Percentiles rank a stretch among this genome's conserved stretches.
phyloP scores from a whole-genome alignment of 768 basidiomycete species.

The Mycena venus region DNA sequence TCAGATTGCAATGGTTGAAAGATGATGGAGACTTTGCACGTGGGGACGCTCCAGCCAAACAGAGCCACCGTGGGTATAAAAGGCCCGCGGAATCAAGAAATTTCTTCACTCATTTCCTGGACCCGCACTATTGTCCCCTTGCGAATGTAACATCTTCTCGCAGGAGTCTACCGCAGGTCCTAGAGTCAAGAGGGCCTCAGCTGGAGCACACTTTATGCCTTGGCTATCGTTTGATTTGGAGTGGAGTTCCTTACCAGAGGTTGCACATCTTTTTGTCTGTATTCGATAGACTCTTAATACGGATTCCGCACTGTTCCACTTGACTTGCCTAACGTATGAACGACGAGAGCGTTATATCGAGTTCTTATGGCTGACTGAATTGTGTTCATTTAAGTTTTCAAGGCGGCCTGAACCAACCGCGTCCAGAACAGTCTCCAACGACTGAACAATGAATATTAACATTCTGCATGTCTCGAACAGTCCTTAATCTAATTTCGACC shows the following conservation, averaged over 20 bases:
- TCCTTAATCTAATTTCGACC: no score
- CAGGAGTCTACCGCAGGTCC: slow-evolving; percentile 51
- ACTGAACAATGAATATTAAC: no score
- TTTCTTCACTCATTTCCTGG: slow-evolving; percentile 48
- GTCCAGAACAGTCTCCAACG: no score
- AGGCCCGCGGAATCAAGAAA: neutral
- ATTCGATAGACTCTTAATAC: no score
- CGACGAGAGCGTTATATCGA: no score
- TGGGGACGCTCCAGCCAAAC: neutral
- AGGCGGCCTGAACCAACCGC: no score
- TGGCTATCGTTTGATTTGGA: slow-evolving; percentile 39
- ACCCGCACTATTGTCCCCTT: slow-evolving; percentile 53
- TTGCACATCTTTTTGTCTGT: slow-evolving; percentile 37
- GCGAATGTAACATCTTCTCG: slow-evolving; percentile 46
- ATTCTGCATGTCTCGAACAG: no score
- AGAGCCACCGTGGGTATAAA: neutral
- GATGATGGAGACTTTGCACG: neutral
- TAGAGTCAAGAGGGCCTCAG: slow-evolving; percentile 46
- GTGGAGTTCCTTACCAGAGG: slow-evolving; percentile 54
- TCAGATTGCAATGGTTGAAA: neutral
- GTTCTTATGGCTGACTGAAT: no score
- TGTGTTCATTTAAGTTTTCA: no score
- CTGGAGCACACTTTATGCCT: slow-evolving; percentile 50
- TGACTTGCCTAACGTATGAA: no score
- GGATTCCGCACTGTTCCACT: no score